Evolutionary conservation across 768 basidiomycete genomes (phyloP).

Genomic region (Candolleomyces eurysporus): DNA sequence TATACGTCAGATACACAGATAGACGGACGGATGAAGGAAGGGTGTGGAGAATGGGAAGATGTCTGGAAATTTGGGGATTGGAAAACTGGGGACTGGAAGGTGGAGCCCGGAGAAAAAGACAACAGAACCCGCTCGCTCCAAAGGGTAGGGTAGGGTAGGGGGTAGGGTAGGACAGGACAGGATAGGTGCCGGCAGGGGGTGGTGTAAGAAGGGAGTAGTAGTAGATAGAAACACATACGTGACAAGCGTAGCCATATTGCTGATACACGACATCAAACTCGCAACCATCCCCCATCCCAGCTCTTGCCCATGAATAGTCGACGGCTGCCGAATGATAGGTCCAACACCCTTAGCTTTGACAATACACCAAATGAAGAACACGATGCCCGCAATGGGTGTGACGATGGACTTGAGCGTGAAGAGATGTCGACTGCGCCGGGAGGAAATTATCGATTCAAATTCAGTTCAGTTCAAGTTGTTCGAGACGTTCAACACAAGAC

Average conservation of each 20-base stretch:
- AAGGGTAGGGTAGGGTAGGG: too few species aligned
- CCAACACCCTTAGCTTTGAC: slow-evolving; percentile 76
- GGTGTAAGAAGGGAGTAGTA: not conserved
- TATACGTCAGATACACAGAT: too few species aligned
- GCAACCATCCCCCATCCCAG: slow-evolving; percentile 76
- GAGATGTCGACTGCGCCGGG: slow-evolving; percentile 56
- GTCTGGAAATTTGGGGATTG: too few species aligned
- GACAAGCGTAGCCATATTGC: slow-evolving; percentile 75
- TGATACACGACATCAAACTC: slow-evolving; percentile 74
- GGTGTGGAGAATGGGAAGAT: too few species aligned
- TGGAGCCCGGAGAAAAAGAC: too few species aligned
- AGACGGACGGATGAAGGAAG: too few species aligned
- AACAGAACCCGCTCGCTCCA: too few species aligned
- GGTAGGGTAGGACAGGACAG: too few species aligned
- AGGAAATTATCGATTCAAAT: not conserved
- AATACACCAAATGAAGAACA: slow-evolving; percentile 78
- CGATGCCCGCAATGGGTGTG: slow-evolving; percentile 65
- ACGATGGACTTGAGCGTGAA: slow-evolving; percentile 79
- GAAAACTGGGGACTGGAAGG: too few species aligned
- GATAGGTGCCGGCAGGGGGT: too few species aligned
- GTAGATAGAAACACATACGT: slow-evolving; percentile 38
- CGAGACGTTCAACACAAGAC: too few species aligned
- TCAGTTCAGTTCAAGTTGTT: too few species aligned
- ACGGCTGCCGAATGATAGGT: slow-evolving; percentile 66
- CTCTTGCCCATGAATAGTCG: slow-evolving; percentile 60